These are phyloP conservation scores for Pharnaceum exiguum DNA, from an alignment of 148 eudicot species.

Conservation along the genomic window DNA sequence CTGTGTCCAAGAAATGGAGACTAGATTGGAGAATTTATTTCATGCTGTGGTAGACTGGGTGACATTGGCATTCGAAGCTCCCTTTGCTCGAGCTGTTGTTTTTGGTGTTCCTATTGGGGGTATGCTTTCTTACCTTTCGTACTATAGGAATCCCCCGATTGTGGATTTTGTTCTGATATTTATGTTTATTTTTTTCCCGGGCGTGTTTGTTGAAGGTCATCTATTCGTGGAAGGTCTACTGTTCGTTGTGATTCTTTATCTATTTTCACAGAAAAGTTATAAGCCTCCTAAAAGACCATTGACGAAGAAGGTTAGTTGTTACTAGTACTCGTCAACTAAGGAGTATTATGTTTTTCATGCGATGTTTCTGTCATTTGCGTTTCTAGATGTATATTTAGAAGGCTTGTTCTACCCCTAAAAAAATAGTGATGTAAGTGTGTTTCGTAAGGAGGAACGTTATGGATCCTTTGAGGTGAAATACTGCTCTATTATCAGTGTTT, in stretches of 20 bases:
- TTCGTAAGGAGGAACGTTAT: too few species aligned
- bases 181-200: background rate
- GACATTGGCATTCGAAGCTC: conserved; percentile 50
- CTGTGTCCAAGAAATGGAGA: too few species aligned
- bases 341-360: background rate
- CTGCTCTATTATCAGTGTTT: too few species aligned
- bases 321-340: background rate
- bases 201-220: conserved; percentile 59
- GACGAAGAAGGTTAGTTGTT: conserved; percentile 61
- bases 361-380: background rate
- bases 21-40: too few species aligned
- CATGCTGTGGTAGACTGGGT: conserved; percentile 55
- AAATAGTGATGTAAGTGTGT: too few species aligned
- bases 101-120: conserved; percentile 92
- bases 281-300: conserved; percentile 94
- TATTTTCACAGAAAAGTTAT: conserved; percentile 87
- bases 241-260: conserved; percentile 66
- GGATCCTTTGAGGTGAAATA: too few species aligned
- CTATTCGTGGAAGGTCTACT: conserved; percentile 92
- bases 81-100: conserved; percentile 66
- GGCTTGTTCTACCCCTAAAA: too few species aligned
- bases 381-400: background rate
- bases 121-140: conserved; percentile 9
- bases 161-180: background rate
- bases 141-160: too few species aligned